Evolutionary conservation across 495 filamentous ascomycete genomes (phyloP), one percentile per base, ranked within the genome.

Genomic region (Neurospora tetraspora): DNA sequence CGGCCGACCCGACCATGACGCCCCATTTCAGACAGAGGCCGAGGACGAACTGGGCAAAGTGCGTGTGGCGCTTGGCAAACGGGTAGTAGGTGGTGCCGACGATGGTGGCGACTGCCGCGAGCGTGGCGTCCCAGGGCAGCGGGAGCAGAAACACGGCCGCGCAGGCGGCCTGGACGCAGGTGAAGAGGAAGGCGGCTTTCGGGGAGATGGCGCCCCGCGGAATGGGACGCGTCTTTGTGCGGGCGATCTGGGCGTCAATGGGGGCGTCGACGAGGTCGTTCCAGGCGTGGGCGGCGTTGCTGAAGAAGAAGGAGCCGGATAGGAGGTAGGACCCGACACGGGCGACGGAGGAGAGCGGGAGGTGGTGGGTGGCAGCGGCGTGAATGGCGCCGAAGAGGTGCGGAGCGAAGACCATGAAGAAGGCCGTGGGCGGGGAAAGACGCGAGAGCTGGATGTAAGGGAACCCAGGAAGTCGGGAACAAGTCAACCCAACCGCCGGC

Each of bases 181-280:
- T 76, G 74, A 34, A 85, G 42, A 81, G 1, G 69, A 82, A 72
- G 12, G 82, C 83, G 8, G 80, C 78, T 0, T 38, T 68, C 0
- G 77, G 78, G 4, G 79, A 72, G 39, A 85, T 77, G 18, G 80
- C 81, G 14, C 82, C 82, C 23, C 82, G 78, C 0, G 82, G 77
- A 43, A 85, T 81, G 11, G 83, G 83, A 0, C 83, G 77, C 39
- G 74, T 78, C 42, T 75, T 74, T 36, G 81, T 83, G 23, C 83
- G 81, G 6, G 74, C 69, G 59, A 84, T 77, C 4, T 74, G 71
- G 11, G 74, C 73, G 73, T 85, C 83, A 45, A 85, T 71, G 23
- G 77, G 79, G 12, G 80, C 80, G 71, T 85, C 82, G 75, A 83
- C 73, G 27, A 83, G 78, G 75, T 84, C 83, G 76, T 85, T 83